Evolutionary conservation across 2,329 filamentous ascomycete species (phyloP), one percentile per base, ranked within the genome.

Genomic region (Xylariales sp.): DNA sequence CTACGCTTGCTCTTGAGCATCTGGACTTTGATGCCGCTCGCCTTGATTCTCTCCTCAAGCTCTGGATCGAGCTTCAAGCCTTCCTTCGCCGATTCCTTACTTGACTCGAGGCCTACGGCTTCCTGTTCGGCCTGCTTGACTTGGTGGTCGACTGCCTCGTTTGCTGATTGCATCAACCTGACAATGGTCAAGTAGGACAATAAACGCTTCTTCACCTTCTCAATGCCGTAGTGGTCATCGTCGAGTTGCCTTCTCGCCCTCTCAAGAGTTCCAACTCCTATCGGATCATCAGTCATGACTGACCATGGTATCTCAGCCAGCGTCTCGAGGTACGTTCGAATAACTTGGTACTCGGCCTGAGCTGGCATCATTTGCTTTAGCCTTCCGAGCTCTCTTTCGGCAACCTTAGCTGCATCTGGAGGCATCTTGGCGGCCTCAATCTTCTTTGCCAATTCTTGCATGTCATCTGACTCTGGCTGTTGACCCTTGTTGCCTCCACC

Each of bases 141-240:
- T 59, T 95, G 84, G 19, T 79, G 77, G 40, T 95, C 86, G 14
- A 96, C 73, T 39, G 87, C 84, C 40, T 85, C 77, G 50, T 97
- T 96, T 47, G 91, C 82, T 16, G 86, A 82, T 59, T 96, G 90
- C 72, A 97, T 98, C 43, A 98, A 74, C 52, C 93, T 86, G 39
- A 98, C 73, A n/a, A 98, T 93, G 3, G 93, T 94, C 31, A 98
- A 74, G 58, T 98, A 98, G 62, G 97, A 94, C 4, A 98, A 75
- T 16, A 98, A 66, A 31, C 93, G 78, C 74, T 95, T 96, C 78
- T 98, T 98, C 58, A 98, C 91, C 64, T 91, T 94, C 47, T 97
- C 89, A 11, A 98, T 71, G 0, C 93, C 93, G 53, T 97, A 97
- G 62, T 98, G 93, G 58, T 98, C 93, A 49, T 94, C 84, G 55